Conservation (phyloP, 352 stramenopile species). For the Detonula confervacea region DNA sequence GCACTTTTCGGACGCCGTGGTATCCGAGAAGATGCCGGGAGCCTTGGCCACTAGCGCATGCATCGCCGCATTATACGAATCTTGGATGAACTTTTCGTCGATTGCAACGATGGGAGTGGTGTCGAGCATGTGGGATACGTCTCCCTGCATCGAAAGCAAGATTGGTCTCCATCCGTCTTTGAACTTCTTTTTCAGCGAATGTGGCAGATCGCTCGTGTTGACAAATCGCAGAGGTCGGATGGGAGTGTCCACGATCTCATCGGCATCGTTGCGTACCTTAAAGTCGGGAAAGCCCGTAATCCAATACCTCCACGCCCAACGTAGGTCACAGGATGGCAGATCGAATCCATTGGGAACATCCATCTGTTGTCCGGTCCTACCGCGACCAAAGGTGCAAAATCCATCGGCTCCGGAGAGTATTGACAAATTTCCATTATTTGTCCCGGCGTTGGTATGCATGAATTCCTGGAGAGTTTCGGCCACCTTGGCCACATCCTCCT, state of each 20-base stretch:
- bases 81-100: slow-evolving; percentile 18
- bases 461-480: slow-evolving; percentile 13
- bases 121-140: slow-evolving; percentile 27
- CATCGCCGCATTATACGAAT: slow-evolving; percentile 22
- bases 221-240: slow-evolving; percentile 26
- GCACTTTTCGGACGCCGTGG: slow-evolving; percentile 25
- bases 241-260: slow-evolving; percentile 28
- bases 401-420: slow-evolving; percentile 15
- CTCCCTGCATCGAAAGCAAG: slow-evolving; percentile 23
- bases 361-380: slow-evolving; percentile 15
- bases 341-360: slow-evolving; percentile 38
- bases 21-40: slow-evolving; percentile 20
- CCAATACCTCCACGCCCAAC: slow-evolving; percentile 31
- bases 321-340: slow-evolving; percentile 27
- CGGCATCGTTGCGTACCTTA: slow-evolving; percentile 30
- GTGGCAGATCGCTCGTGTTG: slow-evolving; percentile 11
- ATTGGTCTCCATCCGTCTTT: slow-evolving; percentile 51
- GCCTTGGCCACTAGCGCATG: slow-evolving; percentile 11
- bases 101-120: background rate
- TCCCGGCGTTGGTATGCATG: background rate
- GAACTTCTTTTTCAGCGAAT: slow-evolving; percentile 39
- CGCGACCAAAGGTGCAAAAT: slow-evolving; percentile 35
- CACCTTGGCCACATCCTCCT: slow-evolving; percentile 1
- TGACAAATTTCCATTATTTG: slow-evolving; percentile 8
- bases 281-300: slow-evolving; percentile 37